Evolutionary conservation across 305 asterid species (phyloP).

Genomic region (Rubia balearica): DNA sequence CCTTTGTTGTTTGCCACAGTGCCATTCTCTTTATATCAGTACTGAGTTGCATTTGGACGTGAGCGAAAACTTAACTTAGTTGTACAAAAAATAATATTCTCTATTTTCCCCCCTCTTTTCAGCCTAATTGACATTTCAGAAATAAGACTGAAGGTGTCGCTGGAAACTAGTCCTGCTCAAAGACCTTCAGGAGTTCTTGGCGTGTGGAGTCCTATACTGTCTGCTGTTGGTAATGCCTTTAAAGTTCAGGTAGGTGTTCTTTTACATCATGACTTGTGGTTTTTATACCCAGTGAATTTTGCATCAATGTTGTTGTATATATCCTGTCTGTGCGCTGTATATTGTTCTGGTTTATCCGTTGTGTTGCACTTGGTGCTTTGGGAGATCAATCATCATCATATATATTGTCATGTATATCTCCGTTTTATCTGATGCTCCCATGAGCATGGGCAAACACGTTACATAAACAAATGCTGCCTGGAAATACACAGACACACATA

Average conservation of each 20-base stretch:
- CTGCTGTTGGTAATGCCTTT: constrained; percentile 96
- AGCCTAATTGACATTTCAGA: constrained; percentile 95
- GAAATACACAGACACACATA: background rate
- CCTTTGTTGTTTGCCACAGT: background rate
- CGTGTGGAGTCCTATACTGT: constrained; percentile 93
- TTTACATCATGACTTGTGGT: background rate
- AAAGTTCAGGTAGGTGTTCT: constrained; percentile 63
- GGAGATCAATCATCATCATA: background rate
- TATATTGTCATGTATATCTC: background rate
- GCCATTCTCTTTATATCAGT: background rate
- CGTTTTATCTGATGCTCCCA: background rate
- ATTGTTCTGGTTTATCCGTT: background rate
- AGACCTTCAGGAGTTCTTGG: constrained; percentile 94
- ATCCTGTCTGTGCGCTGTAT: background rate
- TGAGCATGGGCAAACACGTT: background rate
- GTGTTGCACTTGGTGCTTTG: background rate
- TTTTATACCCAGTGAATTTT: background rate
- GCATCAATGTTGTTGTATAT: background rate
- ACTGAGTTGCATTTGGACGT: background rate
- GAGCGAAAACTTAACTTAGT: too few species aligned
- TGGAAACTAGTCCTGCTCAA: constrained; percentile 90
- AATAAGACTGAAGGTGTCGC: constrained; percentile 74
- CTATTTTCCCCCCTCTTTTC: constrained; percentile 21
- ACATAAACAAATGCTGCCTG: background rate
- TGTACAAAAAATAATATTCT: background rate